Percentiles rank a stretch among this genome's conserved stretches.
phyloP scores from a whole-genome alignment of 176 grass and related monocot species.

The Cenchrus purpureus region DNA sequence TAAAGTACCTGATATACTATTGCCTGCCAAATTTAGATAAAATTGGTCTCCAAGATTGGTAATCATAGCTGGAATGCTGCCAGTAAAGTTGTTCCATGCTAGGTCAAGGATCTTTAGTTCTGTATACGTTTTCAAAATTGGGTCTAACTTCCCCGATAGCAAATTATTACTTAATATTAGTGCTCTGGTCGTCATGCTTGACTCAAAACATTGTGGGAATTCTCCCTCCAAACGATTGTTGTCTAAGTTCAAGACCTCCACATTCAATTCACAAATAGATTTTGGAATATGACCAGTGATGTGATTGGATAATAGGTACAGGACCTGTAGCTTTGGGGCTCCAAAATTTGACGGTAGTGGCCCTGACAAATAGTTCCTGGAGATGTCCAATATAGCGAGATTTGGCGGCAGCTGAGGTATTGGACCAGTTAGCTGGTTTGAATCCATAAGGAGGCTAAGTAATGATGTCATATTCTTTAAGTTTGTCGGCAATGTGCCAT shows the following conservation, averaged over 20 bases:
- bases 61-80: not conserved
- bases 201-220: not conserved
- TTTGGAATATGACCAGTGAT: not conserved
- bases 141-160: not conserved
- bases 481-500: no score
- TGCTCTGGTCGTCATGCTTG: rapidly evolving
- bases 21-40: not conserved
- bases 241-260: rapidly evolving
- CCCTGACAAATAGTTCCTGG: not conserved
- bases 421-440: not conserved
- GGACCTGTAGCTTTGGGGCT: not conserved
- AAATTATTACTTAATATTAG: slow-evolving; percentile 27
- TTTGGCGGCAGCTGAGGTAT: not conserved
- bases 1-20: not conserved
- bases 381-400: not conserved
- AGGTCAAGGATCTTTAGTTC: slow-evolving; percentile 18
- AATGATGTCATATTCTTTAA: no score
- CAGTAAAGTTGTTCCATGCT: not conserved
- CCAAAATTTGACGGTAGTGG: not conserved
- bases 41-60: not conserved
- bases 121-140: not conserved
- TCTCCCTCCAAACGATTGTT: not conserved
- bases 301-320: not conserved
- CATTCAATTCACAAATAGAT: not conserved
- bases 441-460: no score